A percentile compares a stretch with the other conserved stretches of the same genome.
These are phyloP conservation scores for Dactylorhiza incarnata DNA, from an alignment of 106 monocot species.

Conservation along the genomic window DNA sequence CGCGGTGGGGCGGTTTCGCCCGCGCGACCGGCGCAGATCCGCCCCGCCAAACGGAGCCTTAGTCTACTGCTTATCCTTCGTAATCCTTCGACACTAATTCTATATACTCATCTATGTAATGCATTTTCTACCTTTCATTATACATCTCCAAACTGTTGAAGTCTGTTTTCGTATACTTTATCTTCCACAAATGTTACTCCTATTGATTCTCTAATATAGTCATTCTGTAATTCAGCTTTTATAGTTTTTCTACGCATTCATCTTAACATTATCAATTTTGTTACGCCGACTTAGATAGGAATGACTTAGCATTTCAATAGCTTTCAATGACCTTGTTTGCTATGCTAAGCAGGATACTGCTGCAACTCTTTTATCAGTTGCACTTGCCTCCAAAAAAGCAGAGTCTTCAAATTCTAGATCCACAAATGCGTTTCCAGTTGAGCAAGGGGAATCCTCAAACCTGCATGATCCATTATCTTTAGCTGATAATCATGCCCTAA, in stretches of 20 bases:
- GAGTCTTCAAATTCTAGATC: constrained; percentile 22
- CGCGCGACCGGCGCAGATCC: too few relatives aligned
- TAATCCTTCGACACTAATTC: background rate
- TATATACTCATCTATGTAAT: too few relatives aligned
- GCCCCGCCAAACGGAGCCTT: too few relatives aligned
- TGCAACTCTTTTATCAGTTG: constrained; percentile 52
- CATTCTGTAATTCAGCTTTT: too few relatives aligned
- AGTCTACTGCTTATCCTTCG: too few relatives aligned
- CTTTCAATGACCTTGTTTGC: background rate
- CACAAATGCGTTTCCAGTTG: constrained; percentile 5
- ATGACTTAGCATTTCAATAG: background rate
- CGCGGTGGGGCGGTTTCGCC: too few relatives aligned
- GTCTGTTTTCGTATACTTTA: background rate
- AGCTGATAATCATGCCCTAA: constrained; percentile 11
- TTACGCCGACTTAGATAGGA: background rate
- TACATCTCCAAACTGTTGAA: background rate
- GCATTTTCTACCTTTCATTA: background rate
- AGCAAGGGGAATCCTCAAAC: constrained; percentile 25
- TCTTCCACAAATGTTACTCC: background rate
- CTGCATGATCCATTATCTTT: constrained; percentile 32
- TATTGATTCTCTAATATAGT: too few relatives aligned
- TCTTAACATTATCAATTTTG: background rate
- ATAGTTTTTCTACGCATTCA: too few relatives aligned
- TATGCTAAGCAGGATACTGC: constrained; percentile 40
- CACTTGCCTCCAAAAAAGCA: constrained; percentile 51